phyloP scores from a whole-genome alignment of 2,329 filamentous ascomycete species.

The Neonectria ditissima region DNA sequence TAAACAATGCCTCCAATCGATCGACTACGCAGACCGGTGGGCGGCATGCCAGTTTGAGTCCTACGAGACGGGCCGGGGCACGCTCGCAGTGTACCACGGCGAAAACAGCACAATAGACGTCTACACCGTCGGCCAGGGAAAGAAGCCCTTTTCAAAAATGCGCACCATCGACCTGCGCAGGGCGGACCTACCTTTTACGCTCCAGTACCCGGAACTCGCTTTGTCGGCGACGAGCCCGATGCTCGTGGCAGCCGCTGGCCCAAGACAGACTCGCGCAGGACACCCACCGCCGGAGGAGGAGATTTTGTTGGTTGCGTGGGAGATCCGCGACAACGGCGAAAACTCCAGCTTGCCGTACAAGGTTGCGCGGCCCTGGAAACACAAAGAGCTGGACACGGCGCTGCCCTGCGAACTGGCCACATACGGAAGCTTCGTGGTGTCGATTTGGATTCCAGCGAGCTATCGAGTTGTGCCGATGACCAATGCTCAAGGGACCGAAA shows the following conservation, averaged over 20 bases:
- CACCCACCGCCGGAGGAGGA: constrained; percentile 53
- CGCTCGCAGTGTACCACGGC: constrained; percentile 52
- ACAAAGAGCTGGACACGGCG: constrained; percentile 54
- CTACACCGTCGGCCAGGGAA: constrained; percentile 47
- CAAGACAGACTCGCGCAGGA: constrained; percentile 52
- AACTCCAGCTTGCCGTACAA: constrained; percentile 50
- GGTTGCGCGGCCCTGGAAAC: constrained; percentile 52
- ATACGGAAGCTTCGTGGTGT: constrained; percentile 54
- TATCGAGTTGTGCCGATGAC: constrained; percentile 50
- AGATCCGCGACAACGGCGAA: constrained; percentile 46
- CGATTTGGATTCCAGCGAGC: constrained; percentile 55
- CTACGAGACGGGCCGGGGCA: constrained; percentile 49
- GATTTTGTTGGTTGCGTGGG: constrained; percentile 55
- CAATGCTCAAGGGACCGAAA: constrained; percentile 33
- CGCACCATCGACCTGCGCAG: constrained; percentile 51
- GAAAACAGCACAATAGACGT: constrained; percentile 50
- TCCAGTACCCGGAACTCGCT: constrained; percentile 55
- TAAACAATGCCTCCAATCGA: constrained; percentile 54
- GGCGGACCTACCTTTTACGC: constrained; percentile 52
- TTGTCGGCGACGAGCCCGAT: constrained; percentile 54
- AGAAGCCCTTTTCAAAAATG: constrained; percentile 53
- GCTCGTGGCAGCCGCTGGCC: constrained; percentile 53
- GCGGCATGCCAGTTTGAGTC: constrained; percentile 51
- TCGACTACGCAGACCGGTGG: constrained; percentile 54
- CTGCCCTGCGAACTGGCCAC: constrained; percentile 52